Conservation (phyloP, 768 basidiomycete genomes). For the Mrakia gelida region DNA sequence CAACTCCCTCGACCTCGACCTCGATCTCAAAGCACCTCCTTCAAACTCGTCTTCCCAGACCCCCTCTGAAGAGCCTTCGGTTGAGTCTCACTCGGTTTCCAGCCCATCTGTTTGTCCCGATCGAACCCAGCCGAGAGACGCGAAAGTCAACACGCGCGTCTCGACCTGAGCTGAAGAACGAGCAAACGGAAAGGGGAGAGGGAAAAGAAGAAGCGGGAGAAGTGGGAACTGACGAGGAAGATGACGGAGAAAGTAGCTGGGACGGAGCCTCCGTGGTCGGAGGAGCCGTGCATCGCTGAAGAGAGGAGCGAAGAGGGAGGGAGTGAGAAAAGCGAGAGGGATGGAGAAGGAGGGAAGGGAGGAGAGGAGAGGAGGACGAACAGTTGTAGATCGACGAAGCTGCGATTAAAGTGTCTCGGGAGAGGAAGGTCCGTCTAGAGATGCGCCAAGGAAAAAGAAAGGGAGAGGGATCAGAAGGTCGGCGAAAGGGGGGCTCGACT, state of each 20-base stretch:
- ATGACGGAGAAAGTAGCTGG: constrained; percentile 96
- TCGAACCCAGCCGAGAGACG: background rate
- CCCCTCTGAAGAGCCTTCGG: constrained; percentile 64
- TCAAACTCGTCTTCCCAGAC: constrained; percentile 58
- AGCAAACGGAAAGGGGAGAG: background rate
- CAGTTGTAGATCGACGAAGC: constrained; percentile 93
- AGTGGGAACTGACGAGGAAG: constrained; percentile 64
- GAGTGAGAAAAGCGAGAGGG: background rate
- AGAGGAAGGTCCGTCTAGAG: constrained; percentile 64
- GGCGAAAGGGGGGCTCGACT: background rate
- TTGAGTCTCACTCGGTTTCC: constrained; percentile 69
- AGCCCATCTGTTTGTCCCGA: constrained; percentile 61
- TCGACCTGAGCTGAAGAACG: too few species aligned
- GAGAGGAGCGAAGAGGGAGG: background rate
- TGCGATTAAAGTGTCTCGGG: constrained; percentile 81
- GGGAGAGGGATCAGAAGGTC: background rate
- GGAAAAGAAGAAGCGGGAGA: background rate
- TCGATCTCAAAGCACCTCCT: constrained; percentile 52
- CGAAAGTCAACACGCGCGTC: background rate
- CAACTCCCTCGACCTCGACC: too few species aligned
- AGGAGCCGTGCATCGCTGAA: constrained; percentile 24
- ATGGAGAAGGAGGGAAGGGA: background rate
- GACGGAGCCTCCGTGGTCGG: constrained; percentile 43
- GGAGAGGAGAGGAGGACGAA: constrained; percentile 40
- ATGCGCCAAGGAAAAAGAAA: background rate